Conservation (phyloP, 208 protist genomes). For the Leishmania tarentolae region DNA sequence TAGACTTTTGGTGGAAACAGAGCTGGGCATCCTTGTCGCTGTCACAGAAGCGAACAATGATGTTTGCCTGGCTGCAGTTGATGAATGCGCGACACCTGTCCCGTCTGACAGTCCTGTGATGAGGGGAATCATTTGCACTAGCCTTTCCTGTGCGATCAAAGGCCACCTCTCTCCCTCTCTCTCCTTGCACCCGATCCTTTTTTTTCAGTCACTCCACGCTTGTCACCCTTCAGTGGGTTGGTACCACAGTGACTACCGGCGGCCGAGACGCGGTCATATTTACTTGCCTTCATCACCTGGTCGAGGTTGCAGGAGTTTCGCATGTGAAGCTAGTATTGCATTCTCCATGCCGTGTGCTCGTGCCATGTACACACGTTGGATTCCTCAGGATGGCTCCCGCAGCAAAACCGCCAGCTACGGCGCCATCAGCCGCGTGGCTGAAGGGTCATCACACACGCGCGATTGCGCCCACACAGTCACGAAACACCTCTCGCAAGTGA, state of each 20-base stretch:
- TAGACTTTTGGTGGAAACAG: not conserved
- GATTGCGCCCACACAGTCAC: not conserved
- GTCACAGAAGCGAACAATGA: conserved; percentile 36
- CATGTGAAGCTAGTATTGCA: conserved; percentile 26
- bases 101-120: not conserved
- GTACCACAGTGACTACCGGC: not conserved
- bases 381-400: conserved; percentile 37
- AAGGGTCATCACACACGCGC: not conserved
- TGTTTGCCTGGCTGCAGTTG: conserved; percentile 45
- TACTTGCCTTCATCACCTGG: not conserved
- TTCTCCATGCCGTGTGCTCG: conserved; percentile 55
- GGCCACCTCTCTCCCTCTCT: not conserved
- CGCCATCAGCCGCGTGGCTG: not conserved
- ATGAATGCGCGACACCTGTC: conserved; percentile 33
- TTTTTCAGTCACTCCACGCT: not conserved
- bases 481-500: not conserved
- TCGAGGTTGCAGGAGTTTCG: not conserved
- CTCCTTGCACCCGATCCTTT: not conserved
- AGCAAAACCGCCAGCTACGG: not conserved
- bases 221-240: not conserved
- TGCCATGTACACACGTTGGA: conserved; percentile 24
- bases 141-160: not conserved
- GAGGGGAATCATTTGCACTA: not conserved
- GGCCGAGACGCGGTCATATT: not conserved
- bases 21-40: not conserved